phyloP scores from a whole-genome alignment of 306 rosid genomes.

The Sicyos baderoa region DNA sequence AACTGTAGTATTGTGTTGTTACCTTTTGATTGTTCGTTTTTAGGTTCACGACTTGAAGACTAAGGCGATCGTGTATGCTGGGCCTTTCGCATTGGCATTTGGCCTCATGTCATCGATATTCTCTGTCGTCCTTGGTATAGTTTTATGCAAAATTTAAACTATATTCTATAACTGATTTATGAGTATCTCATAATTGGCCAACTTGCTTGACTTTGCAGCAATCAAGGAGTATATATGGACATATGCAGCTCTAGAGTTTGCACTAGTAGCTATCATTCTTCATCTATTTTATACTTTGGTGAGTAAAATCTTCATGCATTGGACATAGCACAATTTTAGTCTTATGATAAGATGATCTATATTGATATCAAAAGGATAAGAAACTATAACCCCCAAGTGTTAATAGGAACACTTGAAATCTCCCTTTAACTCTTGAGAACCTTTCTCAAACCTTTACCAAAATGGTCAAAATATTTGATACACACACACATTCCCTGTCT shows the following conservation, averaged over 20 bases:
- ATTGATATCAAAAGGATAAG: no score
- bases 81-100: slow-evolving; percentile 80
- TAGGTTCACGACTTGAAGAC: slow-evolving; percentile 81
- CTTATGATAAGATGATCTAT: neutral
- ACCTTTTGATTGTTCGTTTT: neutral
- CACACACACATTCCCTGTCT: no score
- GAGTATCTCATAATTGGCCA: slow-evolving; percentile 12
- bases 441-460: no score
- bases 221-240: slow-evolving; percentile 95
- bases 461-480: no score
- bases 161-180: neutral
- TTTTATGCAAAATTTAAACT: slow-evolving; percentile 14
- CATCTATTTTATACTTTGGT: slow-evolving; percentile 69
- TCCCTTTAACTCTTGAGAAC: no score
- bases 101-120: slow-evolving; percentile 74
- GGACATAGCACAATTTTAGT: neutral
- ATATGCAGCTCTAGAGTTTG: slow-evolving; percentile 93
- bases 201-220: slow-evolving; percentile 44
- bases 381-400: no score
- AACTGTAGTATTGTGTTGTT: neutral
- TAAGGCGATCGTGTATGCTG: slow-evolving; percentile 66
- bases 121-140: slow-evolving; percentile 68
- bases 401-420: no score
- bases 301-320: slow-evolving; percentile 28
- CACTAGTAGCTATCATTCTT: slow-evolving; percentile 67